Conservation (phyloP, 352 stramenopile species). For the Globisporangium nunn region DNA sequence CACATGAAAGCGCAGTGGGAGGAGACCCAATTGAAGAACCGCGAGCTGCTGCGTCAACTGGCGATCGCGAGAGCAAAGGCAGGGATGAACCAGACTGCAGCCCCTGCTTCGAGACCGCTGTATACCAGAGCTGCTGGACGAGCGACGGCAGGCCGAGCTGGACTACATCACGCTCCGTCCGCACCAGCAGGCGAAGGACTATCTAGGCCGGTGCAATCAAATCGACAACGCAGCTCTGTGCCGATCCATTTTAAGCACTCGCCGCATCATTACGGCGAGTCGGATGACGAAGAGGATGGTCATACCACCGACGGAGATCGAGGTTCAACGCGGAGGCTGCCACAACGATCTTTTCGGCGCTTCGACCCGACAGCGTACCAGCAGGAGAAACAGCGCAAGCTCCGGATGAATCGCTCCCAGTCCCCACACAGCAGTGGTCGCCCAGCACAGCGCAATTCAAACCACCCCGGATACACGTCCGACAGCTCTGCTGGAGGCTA, state of each 20-base stretch:
- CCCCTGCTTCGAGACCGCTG: neutral
- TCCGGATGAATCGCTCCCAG: slow-evolving; percentile 27
- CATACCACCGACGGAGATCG: slow-evolving; percentile 1
- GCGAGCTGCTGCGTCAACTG: slow-evolving; percentile 63
- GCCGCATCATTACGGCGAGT: slow-evolving; percentile 20
- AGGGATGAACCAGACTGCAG: slow-evolving; percentile 1
- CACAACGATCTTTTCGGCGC: slow-evolving; percentile 35
- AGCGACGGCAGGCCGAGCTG: neutral
- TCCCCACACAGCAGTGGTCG: slow-evolving; percentile 13
- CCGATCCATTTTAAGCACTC: slow-evolving; percentile 18
- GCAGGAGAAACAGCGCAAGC: slow-evolving; percentile 55
- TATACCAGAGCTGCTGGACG: neutral
- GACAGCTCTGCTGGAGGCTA: slow-evolving; percentile 17
- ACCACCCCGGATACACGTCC: slow-evolving; percentile 1
- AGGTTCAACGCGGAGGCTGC: neutral
- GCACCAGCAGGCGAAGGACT: neutral
- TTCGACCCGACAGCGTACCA: slow-evolving; percentile 84
- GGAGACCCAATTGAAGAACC: slow-evolving; percentile 67
- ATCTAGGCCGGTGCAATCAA: neutral
- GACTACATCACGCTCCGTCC: neutral
- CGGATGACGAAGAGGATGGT: slow-evolving; percentile 21
- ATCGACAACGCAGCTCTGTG: slow-evolving; percentile 9
- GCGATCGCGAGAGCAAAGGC: slow-evolving; percentile 50
- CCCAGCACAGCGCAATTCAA: neutral
- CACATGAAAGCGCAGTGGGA: slow-evolving; percentile 53